phyloP scores from a whole-genome alignment of 1,139 yeast species.

The Hanseniaspora sp. region DNA sequence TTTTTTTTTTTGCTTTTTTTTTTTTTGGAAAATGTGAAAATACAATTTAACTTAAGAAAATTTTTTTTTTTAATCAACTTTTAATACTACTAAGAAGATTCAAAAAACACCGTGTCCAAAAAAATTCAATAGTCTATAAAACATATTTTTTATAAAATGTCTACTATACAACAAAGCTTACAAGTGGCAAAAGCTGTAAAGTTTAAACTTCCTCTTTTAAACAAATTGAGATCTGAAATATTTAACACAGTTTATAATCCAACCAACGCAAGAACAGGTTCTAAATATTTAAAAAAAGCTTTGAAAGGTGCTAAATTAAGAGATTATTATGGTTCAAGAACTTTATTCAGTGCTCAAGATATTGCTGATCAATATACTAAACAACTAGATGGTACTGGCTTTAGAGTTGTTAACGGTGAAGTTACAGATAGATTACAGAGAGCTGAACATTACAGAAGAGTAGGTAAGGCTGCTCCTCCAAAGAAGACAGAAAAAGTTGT shows the following conservation, averaged over 20 bases:
- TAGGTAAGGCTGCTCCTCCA: conserved; percentile 82
- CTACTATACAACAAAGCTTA: conserved; percentile 33
- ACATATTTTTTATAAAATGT: conserved; percentile 18
- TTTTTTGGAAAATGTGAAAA: not conserved
- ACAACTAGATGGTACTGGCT: conserved; percentile 53
- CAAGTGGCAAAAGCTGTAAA: conserved; percentile 33
- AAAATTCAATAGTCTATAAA: not conserved
- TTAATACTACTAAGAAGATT: too few species aligned
- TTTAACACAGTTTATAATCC: conserved; percentile 66
- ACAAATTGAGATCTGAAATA: conserved; percentile 45
- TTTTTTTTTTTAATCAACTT: too few species aligned
- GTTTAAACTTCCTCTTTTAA: conserved; percentile 2
- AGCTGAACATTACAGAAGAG: conserved; percentile 13
- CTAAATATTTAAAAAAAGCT: conserved; percentile 60
- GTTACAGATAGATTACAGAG: conserved; percentile 1
- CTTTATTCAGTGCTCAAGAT: conserved; percentile 53
- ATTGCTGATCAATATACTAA: conserved; percentile 61
- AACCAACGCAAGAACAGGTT: conserved; percentile 55
- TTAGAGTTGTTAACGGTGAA: conserved; percentile 30
- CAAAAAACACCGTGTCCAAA: too few species aligned
- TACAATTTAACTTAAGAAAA: too few species aligned
- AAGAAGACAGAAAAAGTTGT: conserved; percentile 45
- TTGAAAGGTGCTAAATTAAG: conserved; percentile 65
- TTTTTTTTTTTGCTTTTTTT: not conserved
- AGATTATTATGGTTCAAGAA: conserved; percentile 67